Percentiles rank a stretch among this genome's conserved stretches.
These are phyloP conservation scores for Dictyophora rubrovolvata DNA, from an alignment of 768 basidiomycete species.

Conservation along the genomic window DNA sequence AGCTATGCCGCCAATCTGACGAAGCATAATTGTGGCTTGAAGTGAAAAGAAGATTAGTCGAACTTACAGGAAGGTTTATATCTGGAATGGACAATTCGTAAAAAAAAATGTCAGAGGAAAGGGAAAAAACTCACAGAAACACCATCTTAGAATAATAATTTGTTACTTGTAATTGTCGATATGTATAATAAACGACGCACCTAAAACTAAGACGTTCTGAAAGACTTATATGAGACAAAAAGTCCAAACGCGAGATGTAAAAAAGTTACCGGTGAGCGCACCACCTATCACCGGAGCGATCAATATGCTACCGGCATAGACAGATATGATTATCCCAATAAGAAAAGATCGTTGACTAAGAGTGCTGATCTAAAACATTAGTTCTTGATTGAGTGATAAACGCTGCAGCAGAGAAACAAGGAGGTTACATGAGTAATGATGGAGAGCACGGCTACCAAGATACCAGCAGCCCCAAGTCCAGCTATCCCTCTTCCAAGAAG, in stretches of 20 bases:
- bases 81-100: not conserved
- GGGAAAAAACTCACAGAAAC: not conserved
- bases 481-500: slow-evolving; percentile 12
- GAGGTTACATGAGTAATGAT: slow-evolving; percentile 8
- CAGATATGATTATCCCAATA: slow-evolving; percentile 7
- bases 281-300: slow-evolving; percentile 12
- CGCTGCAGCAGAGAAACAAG: too few relatives aligned
- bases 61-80: slow-evolving; percentile 2
- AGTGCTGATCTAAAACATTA: slow-evolving; percentile 1
- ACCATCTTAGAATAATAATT: not conserved
- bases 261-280: slow-evolving; percentile 5
- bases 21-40: not conserved
- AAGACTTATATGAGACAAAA: too few relatives aligned
- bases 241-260: too few relatives aligned
- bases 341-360: slow-evolving; percentile 3
- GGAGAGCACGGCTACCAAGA: slow-evolving; percentile 6
- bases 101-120: not conserved
- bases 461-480: slow-evolving; percentile 10
- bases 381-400: not conserved
- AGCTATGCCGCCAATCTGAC: not conserved
- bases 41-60: not conserved
- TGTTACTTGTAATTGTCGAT: not conserved
- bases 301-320: slow-evolving; percentile 7
- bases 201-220: too few relatives aligned
- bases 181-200: too few relatives aligned